Evolutionary conservation across 768 basidiomycete genomes (phyloP).

Genomic region (Russula foetens): DNA sequence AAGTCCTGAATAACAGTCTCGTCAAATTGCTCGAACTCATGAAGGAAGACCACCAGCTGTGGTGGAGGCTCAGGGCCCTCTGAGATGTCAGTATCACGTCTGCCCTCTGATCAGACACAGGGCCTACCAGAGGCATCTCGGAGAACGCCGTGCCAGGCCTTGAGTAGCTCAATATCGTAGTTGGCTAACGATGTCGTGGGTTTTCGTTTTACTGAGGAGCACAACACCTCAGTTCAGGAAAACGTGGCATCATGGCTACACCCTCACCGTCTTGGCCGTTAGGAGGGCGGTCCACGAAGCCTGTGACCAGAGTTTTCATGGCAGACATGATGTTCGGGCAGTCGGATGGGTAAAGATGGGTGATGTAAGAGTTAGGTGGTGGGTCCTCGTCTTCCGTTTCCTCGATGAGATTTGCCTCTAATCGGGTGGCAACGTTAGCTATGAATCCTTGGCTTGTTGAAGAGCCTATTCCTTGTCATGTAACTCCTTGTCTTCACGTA

Average conservation of each 20-base stretch:
- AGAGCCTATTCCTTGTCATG: neutral
- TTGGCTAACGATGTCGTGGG: slow-evolving; percentile 44
- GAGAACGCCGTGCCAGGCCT: slow-evolving; percentile 48
- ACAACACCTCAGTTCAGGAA: neutral
- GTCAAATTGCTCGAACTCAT: slow-evolving; percentile 72
- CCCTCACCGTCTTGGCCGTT: slow-evolving; percentile 17
- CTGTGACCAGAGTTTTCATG: slow-evolving; percentile 19
- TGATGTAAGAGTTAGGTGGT: slow-evolving; percentile 6
- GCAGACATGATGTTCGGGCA: slow-evolving; percentile 17
- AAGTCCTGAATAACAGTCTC: slow-evolving; percentile 54
- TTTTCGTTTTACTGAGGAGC: slow-evolving; percentile 38
- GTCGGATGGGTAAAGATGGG: slow-evolving; percentile 16
- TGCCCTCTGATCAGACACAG: neutral
- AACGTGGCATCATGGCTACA: no score
- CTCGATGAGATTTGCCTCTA: slow-evolving; percentile 1
- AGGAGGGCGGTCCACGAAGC: slow-evolving; percentile 16
- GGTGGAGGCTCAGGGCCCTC: slow-evolving; percentile 20
- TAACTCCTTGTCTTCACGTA: neutral
- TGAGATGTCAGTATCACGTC: slow-evolving; percentile 14
- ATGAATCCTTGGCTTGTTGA: slow-evolving; percentile 15
- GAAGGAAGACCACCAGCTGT: slow-evolving; percentile 52
- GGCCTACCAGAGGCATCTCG: slow-evolving; percentile 21
- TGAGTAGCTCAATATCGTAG: slow-evolving; percentile 54
- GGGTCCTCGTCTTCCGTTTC: slow-evolving; percentile 1
- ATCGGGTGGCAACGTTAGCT: slow-evolving; percentile 1